Percentiles rank a stretch among this genome's conserved stretches.
phyloP scores from a whole-genome alignment of 495 filamentous ascomycete species.

The Ascobolus immersus region DNA sequence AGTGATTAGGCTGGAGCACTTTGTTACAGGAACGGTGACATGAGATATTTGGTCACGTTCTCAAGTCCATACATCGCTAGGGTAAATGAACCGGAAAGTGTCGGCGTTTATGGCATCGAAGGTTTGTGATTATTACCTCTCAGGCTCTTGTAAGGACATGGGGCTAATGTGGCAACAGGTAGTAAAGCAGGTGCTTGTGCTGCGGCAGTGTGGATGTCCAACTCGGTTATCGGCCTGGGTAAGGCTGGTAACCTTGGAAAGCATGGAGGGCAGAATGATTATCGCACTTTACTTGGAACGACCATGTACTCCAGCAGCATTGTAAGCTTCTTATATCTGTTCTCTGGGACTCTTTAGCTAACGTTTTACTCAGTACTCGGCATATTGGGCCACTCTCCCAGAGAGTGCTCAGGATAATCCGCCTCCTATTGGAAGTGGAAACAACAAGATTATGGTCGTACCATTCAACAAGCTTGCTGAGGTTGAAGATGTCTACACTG shows the following conservation, averaged over 20 bases:
- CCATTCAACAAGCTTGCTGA: slow-evolving; percentile 22
- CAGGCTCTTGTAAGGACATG: too few relatives aligned
- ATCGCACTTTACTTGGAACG: slow-evolving; percentile 19
- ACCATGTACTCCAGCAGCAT: background rate
- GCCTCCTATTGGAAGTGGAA: too few relatives aligned
- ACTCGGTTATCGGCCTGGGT: slow-evolving; percentile 19
- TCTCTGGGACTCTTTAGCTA: slow-evolving; percentile 12
- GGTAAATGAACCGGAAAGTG: slow-evolving; percentile 15
- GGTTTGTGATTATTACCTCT: slow-evolving; percentile 17
- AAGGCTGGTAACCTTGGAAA: too few relatives aligned
- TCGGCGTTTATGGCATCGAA: slow-evolving; percentile 24
- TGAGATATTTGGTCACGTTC: slow-evolving; percentile 25
- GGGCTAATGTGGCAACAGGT: too few relatives aligned
- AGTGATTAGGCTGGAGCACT: slow-evolving; percentile 18
- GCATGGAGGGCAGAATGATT: slow-evolving; percentile 18
- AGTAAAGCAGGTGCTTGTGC: slow-evolving; percentile 24
- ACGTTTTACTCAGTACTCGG: slow-evolving; percentile 18
- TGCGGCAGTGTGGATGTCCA: slow-evolving; percentile 21
- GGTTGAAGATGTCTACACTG: slow-evolving; percentile 13
- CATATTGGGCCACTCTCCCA: slow-evolving; percentile 21
- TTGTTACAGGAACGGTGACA: slow-evolving; percentile 22
- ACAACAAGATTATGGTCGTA: slow-evolving; percentile 20
- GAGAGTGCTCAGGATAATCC: too few relatives aligned
- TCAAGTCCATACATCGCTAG: slow-evolving; percentile 20
- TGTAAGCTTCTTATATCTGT: slow-evolving; percentile 17